phyloP scores from a whole-genome alignment of 73 alveolate species.

The Paramecium sonneborni region DNA sequence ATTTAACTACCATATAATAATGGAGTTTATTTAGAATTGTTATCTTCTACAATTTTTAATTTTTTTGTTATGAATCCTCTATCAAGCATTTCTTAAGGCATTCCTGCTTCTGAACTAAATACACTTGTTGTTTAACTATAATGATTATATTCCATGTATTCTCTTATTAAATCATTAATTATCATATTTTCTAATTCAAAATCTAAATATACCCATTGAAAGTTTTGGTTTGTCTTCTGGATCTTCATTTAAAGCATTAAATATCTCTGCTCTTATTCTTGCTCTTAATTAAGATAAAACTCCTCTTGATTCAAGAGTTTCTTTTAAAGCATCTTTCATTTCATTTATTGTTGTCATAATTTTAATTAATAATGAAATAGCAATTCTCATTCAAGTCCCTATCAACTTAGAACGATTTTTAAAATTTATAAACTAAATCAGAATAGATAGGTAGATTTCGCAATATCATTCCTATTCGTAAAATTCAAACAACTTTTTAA shows the following conservation, averaged over 20 bases:
- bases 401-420: neutral
- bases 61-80: conserved; percentile 88
- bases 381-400: neutral
- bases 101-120: conserved; percentile 92
- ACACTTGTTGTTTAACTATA: conserved; percentile 88
- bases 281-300: conserved; percentile 92
- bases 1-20: conserved; percentile 74
- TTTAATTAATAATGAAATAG: neutral
- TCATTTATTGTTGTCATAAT: conserved; percentile 95
- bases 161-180: conserved; percentile 96
- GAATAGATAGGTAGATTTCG: neutral
- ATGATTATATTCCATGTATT: conserved; percentile 89
- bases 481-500: neutral
- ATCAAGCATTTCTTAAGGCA: conserved; percentile 91
- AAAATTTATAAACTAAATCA: neutral
- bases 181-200: conserved; percentile 86
- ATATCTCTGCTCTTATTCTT: conserved; percentile 91
- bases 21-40: conserved; percentile 82
- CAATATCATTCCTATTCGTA: neutral
- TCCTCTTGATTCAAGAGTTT: conserved; percentile 91
- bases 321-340: conserved; percentile 91
- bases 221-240: conserved; percentile 88
- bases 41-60: conserved; percentile 80
- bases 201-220: conserved; percentile 58
- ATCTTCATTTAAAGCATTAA: conserved; percentile 89